Evolutionary conservation across 768 basidiomycete genomes (phyloP).

Genomic region (Pulveroboletus sp.): DNA sequence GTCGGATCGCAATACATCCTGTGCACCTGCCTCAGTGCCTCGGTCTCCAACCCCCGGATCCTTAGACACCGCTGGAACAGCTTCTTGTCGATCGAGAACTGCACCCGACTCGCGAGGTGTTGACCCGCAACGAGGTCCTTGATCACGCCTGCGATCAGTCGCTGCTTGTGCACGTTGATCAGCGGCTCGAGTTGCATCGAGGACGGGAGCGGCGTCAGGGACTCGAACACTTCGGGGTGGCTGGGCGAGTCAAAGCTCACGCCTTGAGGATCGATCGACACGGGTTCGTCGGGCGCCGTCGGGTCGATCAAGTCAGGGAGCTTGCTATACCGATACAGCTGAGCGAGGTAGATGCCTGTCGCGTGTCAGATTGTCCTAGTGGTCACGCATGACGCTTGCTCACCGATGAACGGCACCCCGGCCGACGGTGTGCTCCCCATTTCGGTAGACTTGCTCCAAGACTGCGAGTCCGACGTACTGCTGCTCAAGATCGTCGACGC

Average conservation of each 20-base stretch:
- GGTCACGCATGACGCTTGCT: conserved; percentile 18
- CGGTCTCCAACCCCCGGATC: conserved; percentile 59
- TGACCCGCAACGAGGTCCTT: conserved; percentile 79
- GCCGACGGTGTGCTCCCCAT: conserved; percentile 45
- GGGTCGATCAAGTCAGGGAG: conserved; percentile 83
- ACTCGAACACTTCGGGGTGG: conserved; percentile 75
- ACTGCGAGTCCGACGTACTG: conserved; percentile 38
- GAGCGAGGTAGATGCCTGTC: conserved; percentile 72
- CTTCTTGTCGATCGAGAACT: conserved; percentile 69
- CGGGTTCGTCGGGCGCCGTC: conserved; percentile 66
- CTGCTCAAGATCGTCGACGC: conserved; percentile 51
- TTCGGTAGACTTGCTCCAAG: conserved; percentile 39
- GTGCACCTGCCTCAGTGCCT: conserved; percentile 48
- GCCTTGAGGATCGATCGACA: conserved; percentile 59
- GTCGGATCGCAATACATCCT: conserved; percentile 33
- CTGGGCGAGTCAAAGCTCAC: conserved; percentile 64
- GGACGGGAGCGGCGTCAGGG: conserved; percentile 65
- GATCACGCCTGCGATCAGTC: conserved; percentile 74
- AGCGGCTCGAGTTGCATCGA: conserved; percentile 81
- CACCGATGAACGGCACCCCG: conserved; percentile 84
- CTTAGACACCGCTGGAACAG: conserved; percentile 72
- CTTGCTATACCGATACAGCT: conserved; percentile 57
- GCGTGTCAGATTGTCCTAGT: background rate
- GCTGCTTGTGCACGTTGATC: conserved; percentile 88
- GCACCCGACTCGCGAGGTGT: conserved; percentile 71